phyloP scores from a whole-genome alignment of 192 early-diverging fungal species.

The Diversispora eburnea region DNA sequence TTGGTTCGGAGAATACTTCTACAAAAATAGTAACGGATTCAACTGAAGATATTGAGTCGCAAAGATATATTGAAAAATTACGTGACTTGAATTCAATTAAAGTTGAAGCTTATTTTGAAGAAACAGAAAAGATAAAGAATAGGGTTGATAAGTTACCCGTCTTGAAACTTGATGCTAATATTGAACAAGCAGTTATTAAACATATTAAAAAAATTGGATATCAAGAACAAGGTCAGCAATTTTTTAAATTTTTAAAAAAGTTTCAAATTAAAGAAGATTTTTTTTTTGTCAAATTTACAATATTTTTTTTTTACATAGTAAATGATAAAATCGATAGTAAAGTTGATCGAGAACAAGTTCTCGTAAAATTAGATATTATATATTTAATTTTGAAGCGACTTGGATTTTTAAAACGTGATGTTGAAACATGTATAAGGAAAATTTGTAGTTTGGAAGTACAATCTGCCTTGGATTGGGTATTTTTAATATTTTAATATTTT shows the following conservation, averaged over 20 bases:
- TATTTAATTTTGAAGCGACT: constrained; percentile 44
- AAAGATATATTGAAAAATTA: constrained; percentile 28
- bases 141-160: constrained; percentile 30
- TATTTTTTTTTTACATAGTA: constrained; percentile 6
- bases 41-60: too few relatives aligned
- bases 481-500: not conserved
- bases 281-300: not conserved
- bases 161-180: constrained; percentile 36
- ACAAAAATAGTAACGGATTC: too few relatives aligned
- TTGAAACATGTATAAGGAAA: constrained; percentile 40
- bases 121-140: constrained; percentile 34
- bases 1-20: too few relatives aligned
- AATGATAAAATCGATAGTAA: constrained; percentile 23
- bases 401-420: constrained; percentile 43
- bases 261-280: not conserved
- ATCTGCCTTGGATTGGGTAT: constrained; percentile 55
- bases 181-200: constrained; percentile 38
- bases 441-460: constrained; percentile 40
- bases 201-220: constrained; percentile 36
- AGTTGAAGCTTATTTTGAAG: constrained; percentile 39
- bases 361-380: constrained; percentile 45
- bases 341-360: constrained; percentile 35
- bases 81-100: constrained; percentile 31
- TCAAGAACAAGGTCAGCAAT: constrained; percentile 32
- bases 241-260: not conserved